phyloP scores from a whole-genome alignment of 192 early-diverging fungal species.

The Coemansia erecta region DNA sequence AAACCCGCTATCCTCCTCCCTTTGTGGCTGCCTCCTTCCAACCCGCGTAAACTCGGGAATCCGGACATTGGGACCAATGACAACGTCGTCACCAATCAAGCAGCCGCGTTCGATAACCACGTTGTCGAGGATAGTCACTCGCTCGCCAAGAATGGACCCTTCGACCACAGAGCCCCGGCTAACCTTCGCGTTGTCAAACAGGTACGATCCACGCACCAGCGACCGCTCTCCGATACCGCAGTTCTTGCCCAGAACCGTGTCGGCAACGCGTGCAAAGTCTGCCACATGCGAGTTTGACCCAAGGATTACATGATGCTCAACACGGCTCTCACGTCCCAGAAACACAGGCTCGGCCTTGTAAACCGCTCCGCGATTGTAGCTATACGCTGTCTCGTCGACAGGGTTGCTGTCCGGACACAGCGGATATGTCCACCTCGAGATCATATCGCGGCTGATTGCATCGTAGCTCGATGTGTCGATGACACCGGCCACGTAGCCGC shows the following conservation, averaged over 20 bases:
- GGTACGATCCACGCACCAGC: conserved; percentile 74
- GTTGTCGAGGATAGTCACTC: conserved; percentile 64
- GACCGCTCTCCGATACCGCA: conserved; percentile 81
- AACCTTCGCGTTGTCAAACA: conserved; percentile 79
- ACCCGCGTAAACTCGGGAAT: conserved; percentile 68
- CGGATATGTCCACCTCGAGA: conserved; percentile 92
- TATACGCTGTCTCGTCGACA: conserved; percentile 65
- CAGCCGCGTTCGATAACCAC: conserved; percentile 72
- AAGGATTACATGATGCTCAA: conserved; percentile 80
- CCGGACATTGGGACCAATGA: conserved; percentile 69
- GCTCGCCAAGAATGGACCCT: conserved; percentile 72
- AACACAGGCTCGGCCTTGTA: conserved; percentile 80
- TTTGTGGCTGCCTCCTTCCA: conserved; percentile 31
- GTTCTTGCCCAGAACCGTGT: conserved; percentile 82
- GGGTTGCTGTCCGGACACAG: conserved; percentile 89
- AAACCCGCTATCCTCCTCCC: conserved; percentile 5
- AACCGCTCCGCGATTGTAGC: conserved; percentile 72
- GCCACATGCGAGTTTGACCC: conserved; percentile 76
- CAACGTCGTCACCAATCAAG: conserved; percentile 64
- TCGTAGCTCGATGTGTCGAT: conserved; percentile 64
- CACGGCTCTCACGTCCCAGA: conserved; percentile 61
- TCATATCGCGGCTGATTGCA: conserved; percentile 72
- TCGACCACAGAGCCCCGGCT: conserved; percentile 65
- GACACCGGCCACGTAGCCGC: conserved; percentile 64
- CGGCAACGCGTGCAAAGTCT: conserved; percentile 62